Conservation (phyloP, 495 filamentous ascomycete genomes). For the Tuber melanosporum region DNA sequence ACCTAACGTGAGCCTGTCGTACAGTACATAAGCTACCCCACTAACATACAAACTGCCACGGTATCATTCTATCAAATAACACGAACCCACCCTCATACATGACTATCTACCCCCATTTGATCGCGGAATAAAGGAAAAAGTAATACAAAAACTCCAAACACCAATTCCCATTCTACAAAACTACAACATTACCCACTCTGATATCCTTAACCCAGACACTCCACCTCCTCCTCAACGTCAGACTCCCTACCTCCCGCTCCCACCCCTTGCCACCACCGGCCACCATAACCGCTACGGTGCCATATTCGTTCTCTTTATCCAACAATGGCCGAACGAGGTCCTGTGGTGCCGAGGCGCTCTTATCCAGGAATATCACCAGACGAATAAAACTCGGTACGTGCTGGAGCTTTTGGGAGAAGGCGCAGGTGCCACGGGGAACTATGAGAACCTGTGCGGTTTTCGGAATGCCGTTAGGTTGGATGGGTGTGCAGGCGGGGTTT, state of each 20-base stretch:
- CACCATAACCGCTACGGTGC: slow-evolving; percentile 79
- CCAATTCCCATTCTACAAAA: slow-evolving; percentile 48
- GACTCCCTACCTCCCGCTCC: slow-evolving; percentile 52
- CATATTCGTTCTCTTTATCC: slow-evolving; percentile 69
- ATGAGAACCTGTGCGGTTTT: slow-evolving; percentile 60
- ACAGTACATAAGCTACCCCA: not conserved
- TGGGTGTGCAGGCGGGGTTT: slow-evolving; percentile 57
- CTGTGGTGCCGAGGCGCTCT: slow-evolving; percentile 49
- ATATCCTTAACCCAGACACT: slow-evolving; percentile 74
- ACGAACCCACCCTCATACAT: not conserved
- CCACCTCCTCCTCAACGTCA: slow-evolving; percentile 73
- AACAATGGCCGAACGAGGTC: slow-evolving; percentile 64
- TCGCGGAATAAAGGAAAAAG: not conserved
- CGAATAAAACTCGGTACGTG: slow-evolving; percentile 73
- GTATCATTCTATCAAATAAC: not conserved
- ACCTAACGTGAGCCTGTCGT: not conserved
- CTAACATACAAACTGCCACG: not conserved
- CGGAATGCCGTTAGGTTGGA: slow-evolving; percentile 55
- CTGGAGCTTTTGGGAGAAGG: slow-evolving; percentile 71
- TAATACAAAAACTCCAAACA: not conserved
- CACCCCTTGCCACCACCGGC: slow-evolving; percentile 65
- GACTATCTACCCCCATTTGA: not conserved
- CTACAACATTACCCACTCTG: slow-evolving; percentile 69
- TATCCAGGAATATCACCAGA: slow-evolving; percentile 75
- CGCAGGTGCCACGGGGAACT: slow-evolving; percentile 76